These are phyloP conservation scores for Suillus plorans DNA, from an alignment of 768 basidiomycete genomes.

Conservation along the genomic window DNA sequence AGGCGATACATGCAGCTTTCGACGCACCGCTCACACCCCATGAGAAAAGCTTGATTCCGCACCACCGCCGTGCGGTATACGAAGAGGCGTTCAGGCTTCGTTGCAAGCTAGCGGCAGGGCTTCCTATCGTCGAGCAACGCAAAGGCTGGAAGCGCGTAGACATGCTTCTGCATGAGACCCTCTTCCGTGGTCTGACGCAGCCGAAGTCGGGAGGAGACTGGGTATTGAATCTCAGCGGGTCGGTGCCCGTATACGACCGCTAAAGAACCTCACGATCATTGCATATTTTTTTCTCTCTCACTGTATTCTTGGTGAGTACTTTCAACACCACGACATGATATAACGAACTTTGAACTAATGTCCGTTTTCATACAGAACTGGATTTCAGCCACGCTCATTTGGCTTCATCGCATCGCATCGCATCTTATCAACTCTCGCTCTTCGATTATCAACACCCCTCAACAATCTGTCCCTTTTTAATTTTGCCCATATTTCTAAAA, in stretches of 20 bases:
- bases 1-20: slow-evolving; percentile 53
- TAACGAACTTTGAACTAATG: neutral
- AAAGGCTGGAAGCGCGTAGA: slow-evolving; percentile 59
- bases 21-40: slow-evolving; percentile 42
- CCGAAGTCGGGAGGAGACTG: slow-evolving; percentile 35
- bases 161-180: slow-evolving; percentile 47
- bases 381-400: neutral
- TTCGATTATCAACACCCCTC: neutral
- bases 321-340: neutral
- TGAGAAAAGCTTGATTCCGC: slow-evolving; percentile 38
- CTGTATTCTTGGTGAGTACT: neutral
- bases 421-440: neutral
- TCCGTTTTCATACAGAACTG: neutral
- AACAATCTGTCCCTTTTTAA: neutral
- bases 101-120: slow-evolving; percentile 42
- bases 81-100: slow-evolving; percentile 45
- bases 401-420: neutral
- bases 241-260: neutral
- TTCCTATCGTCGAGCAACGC: slow-evolving; percentile 40
- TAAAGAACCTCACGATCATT: slow-evolving; percentile 2
- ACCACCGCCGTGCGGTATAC: slow-evolving; percentile 30
- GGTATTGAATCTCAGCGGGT: slow-evolving; percentile 33
- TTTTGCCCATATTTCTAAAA: neutral
- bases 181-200: slow-evolving; percentile 53
- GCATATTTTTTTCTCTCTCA: neutral